These are phyloP conservation scores for Amanita molliuscula DNA, from an alignment of 768 basidiomycete species.

Conservation along the genomic window DNA sequence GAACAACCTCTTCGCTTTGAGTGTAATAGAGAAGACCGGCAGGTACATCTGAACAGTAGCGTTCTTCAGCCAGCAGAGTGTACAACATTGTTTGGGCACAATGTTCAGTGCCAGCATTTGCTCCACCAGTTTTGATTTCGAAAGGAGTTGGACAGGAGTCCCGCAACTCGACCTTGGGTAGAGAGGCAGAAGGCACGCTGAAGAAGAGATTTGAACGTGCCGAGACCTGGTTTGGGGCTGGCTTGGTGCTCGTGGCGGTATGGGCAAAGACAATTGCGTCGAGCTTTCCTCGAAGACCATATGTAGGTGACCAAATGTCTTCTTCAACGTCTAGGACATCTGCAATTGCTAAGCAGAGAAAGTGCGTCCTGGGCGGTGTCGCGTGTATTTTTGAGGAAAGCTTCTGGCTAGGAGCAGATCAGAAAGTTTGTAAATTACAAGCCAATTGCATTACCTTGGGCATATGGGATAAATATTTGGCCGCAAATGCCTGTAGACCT, in stretches of 20 bases:
- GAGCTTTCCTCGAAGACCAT: constrained; percentile 91
- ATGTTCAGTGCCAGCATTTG: constrained; percentile 74
- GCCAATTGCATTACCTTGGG: constrained; percentile 43
- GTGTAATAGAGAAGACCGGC: constrained; percentile 92
- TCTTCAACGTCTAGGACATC: constrained; percentile 86
- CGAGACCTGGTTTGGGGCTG: constrained; percentile 11
- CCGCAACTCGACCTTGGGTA: background rate
- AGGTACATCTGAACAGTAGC: constrained; percentile 73
- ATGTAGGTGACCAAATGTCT: constrained; percentile 94
- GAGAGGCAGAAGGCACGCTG: background rate
- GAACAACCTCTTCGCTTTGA: constrained; percentile 83
- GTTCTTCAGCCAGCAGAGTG: constrained; percentile 79
- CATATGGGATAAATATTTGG: constrained; percentile 48
- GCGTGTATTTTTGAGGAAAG: constrained; percentile 59
- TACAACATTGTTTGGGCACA: constrained; percentile 98
- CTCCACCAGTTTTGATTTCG: constrained; percentile 92
- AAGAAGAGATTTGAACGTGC: constrained; percentile 29
- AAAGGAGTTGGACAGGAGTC: constrained; percentile 40
- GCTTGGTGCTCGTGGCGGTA: constrained; percentile 13
- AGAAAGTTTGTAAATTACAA: background rate
- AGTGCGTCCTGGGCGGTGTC: constrained; percentile 32
- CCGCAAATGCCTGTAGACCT: constrained; percentile 55
- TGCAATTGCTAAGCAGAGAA: constrained; percentile 60
- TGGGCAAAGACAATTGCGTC: constrained; percentile 75
- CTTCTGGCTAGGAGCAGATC: constrained; percentile 36